Evolutionary conservation across 371 early-diverging fungal genomes (phyloP), one percentile per base, ranked within the genome.

Genomic region (Apophysomyces elegans): DNA sequence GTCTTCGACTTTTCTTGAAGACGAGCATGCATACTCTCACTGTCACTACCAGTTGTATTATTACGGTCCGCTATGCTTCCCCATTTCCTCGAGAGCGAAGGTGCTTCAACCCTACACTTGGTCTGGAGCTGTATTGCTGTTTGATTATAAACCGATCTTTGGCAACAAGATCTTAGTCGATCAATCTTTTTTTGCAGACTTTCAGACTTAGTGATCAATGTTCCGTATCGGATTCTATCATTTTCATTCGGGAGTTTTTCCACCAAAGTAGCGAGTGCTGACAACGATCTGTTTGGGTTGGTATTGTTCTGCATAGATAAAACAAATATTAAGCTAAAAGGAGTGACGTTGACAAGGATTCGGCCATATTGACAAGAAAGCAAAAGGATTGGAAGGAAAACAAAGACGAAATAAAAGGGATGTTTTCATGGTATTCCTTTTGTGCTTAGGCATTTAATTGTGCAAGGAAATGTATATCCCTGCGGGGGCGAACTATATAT

Each of bases 381-480:
- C 37, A 35, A 43, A 35, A 37, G 37, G 32, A 44, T n/a, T 8
- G 56, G 61, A 58, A 57, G 39, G 56, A 64, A 61, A 94, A 94
- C 73, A 68, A 79, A 46, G 95, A 93, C 59, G 86, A 91, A 73
- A 77, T 93, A 62, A 78, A 93, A 37, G 94, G 92, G 92, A 86
- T 95, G 41, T 41, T 41, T 41, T 41, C 32, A 26, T 26, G 2
- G 32, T 26, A 26, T 26, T 26, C 32, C 1, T 26, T 26, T 26
- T 26, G 32, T 26, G 32, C 2, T 26, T 26, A 26, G 2, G 32
- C 32, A 26, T 26, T 26, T 26, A 26, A 26, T 26, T 26, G 32
- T 26, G 32, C 32, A 26, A 26, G 32, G 32, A 26, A 26, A 3
- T 66, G 32, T 26, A 26, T 26, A 26, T 26, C 32, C 32, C 32